Percentiles rank a stretch among this genome's conserved stretches.
phyloP scores from a whole-genome alignment of 208 protist species.

The Wallacemonas sp. region DNA sequence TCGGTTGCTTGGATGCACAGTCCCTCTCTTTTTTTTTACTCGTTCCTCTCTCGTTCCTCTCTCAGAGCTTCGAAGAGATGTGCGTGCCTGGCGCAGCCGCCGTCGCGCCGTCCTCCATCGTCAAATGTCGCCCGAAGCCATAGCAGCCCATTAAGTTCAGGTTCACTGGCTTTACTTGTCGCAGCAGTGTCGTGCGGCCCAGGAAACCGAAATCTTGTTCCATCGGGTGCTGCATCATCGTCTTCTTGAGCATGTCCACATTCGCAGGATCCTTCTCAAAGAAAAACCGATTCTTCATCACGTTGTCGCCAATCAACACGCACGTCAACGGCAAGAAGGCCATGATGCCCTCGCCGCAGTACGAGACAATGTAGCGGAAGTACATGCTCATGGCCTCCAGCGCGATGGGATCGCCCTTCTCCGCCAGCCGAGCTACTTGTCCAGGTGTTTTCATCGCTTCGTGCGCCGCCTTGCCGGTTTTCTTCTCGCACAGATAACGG shows the following conservation, averaged over 20 bases:
- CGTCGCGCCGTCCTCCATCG: background rate
- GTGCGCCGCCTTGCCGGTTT: background rate
- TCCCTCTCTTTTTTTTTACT: background rate
- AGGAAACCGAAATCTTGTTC: slow-evolving; percentile 51
- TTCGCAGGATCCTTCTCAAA: slow-evolving; percentile 38
- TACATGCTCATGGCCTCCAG: slow-evolving; percentile 47
- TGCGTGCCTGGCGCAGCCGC: background rate
- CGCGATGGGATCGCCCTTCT: slow-evolving; percentile 44
- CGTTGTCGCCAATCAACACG: slow-evolving; percentile 67
- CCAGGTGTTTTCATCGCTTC: slow-evolving; percentile 4
- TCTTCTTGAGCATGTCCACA: slow-evolving; percentile 25
- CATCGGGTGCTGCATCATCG: slow-evolving; percentile 63
- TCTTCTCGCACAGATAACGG: background rate
- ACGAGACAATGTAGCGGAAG: slow-evolving; percentile 50
- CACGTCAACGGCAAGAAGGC: slow-evolving; percentile 59
- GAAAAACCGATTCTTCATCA: slow-evolving; percentile 63
- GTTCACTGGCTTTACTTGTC: slow-evolving; percentile 65
- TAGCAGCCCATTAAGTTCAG: slow-evolving; percentile 75
- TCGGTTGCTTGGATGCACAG: too few species aligned
- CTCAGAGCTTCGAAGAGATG: slow-evolving; percentile 24
- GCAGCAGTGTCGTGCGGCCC: slow-evolving; percentile 56
- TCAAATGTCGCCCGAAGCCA: slow-evolving; percentile 35
- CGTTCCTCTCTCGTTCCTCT: background rate
- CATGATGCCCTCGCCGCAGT: slow-evolving; percentile 54
- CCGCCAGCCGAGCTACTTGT: slow-evolving; percentile 53